Evolutionary conservation across 345 rosid species (phyloP).

Genomic region (Acer campestre): DNA sequence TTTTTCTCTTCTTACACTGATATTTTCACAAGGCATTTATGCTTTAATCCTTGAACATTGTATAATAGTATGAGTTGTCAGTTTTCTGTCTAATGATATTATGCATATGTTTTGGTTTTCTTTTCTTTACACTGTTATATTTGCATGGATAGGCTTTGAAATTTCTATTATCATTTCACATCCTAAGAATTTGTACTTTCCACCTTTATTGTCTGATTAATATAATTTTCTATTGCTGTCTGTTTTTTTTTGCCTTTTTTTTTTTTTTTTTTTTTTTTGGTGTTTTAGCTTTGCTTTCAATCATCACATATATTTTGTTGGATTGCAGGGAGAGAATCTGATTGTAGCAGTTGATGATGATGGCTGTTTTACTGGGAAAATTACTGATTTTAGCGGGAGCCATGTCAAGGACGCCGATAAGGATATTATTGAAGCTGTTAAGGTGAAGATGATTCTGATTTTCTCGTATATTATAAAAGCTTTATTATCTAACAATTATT

Average conservation of each 20-base stretch:
- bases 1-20: background rate
- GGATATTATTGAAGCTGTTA: slow-evolving; percentile 79
- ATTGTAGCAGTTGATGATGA: slow-evolving; percentile 96
- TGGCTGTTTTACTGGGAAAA: slow-evolving; percentile 78
- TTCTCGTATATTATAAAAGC: slow-evolving; percentile 10
- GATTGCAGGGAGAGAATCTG: slow-evolving; percentile 68
- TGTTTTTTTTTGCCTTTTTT: no score
- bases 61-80: background rate
- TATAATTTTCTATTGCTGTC: background rate
- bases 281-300: background rate
- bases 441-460: slow-evolving; percentile 47
- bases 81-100: background rate
- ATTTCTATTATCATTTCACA: background rate
- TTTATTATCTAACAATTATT: background rate
- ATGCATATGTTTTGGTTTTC: background rate
- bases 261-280: background rate
- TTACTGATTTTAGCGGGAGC: slow-evolving; percentile 69
- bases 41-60: background rate
- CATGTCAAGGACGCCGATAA: slow-evolving; percentile 96
- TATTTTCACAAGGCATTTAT: background rate
- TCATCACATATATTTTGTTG: background rate
- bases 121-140: background rate
- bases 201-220: background rate
- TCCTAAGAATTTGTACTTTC: background rate
- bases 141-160: background rate